Conservation (phyloP, 2,329 filamentous ascomycete species). For the Trichoderma harzianum region DNA sequence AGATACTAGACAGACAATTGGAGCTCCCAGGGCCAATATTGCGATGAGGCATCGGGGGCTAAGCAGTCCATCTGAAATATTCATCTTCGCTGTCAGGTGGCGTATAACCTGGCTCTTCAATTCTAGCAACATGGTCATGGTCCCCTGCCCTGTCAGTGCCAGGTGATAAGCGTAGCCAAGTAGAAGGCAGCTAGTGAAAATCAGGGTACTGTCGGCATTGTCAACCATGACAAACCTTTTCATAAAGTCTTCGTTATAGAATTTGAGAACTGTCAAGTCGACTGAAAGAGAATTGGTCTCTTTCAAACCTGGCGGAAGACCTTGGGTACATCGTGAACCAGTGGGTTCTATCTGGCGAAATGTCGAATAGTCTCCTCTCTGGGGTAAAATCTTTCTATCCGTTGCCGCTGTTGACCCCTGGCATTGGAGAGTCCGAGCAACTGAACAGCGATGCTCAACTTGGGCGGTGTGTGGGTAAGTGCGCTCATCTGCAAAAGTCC, state of each 20-base stretch:
- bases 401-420: not conserved
- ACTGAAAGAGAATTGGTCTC: not conserved
- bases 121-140: not conserved
- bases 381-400: not conserved
- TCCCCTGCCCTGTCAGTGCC: not conserved
- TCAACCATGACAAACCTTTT: not conserved
- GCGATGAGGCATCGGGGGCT: not conserved
- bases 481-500: not conserved
- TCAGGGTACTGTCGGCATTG: not conserved
- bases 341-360: not conserved
- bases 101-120: not conserved
- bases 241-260: not conserved
- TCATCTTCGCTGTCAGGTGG: not conserved
- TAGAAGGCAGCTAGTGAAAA: not conserved
- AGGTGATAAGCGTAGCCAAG: conserved; percentile 1
- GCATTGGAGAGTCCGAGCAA: not conserved
- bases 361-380: not conserved
- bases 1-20: not conserved
- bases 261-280: not conserved
- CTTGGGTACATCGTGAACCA: not conserved
- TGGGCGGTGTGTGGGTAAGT: not conserved
- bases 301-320: not conserved
- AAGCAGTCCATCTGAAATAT: not conserved
- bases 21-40: not conserved
- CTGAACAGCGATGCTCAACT: not conserved